A percentile compares a stretch with the other conserved stretches of the same genome.
Conservation (phyloP, 2,329 filamentous ascomycete species). For the Aspergillus tubingensis region DNA sequence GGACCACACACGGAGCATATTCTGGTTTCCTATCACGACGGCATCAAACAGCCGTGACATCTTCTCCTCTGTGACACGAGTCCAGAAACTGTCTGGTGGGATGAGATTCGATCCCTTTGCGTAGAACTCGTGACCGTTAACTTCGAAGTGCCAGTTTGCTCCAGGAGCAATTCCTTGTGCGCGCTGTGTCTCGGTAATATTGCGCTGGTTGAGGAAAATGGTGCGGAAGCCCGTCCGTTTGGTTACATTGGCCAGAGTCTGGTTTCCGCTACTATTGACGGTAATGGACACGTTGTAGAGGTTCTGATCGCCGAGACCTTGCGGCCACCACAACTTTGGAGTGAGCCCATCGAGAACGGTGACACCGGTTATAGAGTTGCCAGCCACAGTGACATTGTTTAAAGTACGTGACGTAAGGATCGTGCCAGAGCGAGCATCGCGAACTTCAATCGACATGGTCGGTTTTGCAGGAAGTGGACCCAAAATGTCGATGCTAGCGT, state of each 20-base stretch:
- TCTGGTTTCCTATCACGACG: constrained; percentile 61
- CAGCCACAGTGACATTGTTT: constrained; percentile 43
- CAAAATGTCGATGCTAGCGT: constrained; percentile 61
- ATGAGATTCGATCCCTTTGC: constrained; percentile 67
- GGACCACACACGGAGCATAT: constrained; percentile 66
- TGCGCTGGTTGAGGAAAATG: constrained; percentile 60
- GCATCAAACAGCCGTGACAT: constrained; percentile 58
- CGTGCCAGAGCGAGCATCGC: constrained; percentile 43
- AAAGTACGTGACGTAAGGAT: constrained; percentile 44
- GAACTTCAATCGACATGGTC: constrained; percentile 51
- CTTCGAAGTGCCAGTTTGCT: constrained; percentile 65
- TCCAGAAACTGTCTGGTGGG: constrained; percentile 64
- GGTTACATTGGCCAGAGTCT: constrained; percentile 47
- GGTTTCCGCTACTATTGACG: constrained; percentile 41
- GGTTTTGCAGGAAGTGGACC: constrained; percentile 50
- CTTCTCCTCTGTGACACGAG: constrained; percentile 56
- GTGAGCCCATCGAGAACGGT: constrained; percentile 45
- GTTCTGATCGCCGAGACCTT: constrained; percentile 57
- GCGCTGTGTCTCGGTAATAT: constrained; percentile 57
- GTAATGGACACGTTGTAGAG: constrained; percentile 59
- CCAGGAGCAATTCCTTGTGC: constrained; percentile 58
- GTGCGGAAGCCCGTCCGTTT: constrained; percentile 64
- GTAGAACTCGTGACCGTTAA: constrained; percentile 66
- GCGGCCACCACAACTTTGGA: constrained; percentile 64
- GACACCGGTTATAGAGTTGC: constrained; percentile 52